Conservation (phyloP, 2,329 filamentous ascomycete species). For the Sporothrix pallida region DNA sequence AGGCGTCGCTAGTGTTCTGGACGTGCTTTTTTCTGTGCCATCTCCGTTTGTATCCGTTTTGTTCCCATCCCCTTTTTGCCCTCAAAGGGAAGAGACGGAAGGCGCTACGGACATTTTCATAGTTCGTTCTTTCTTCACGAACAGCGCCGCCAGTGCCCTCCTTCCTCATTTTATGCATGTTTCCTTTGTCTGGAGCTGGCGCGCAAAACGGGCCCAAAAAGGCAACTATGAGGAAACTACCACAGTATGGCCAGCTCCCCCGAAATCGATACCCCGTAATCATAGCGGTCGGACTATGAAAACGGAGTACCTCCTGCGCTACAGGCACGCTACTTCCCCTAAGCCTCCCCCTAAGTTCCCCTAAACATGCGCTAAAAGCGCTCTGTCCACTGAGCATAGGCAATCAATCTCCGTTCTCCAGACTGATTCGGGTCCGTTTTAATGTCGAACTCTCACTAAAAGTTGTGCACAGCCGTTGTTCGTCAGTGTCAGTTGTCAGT, state of each 20-base stretch:
- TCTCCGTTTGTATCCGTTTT: conserved; percentile 7
- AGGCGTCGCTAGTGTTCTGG: too few relatives aligned
- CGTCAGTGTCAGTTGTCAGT: background rate
- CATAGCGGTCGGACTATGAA: conserved; percentile 5
- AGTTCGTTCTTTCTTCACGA: background rate
- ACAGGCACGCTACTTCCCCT: background rate
- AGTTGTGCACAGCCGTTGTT: background rate
- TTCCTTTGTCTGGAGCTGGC: conserved; percentile 16
- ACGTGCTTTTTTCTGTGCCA: background rate
- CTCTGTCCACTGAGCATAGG: background rate
- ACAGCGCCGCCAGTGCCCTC: background rate
- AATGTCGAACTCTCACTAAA: background rate
- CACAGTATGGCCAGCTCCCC: background rate
- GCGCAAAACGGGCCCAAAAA: background rate
- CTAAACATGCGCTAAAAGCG: background rate
- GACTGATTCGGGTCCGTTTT: background rate
- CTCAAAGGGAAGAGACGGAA: background rate
- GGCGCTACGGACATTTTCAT: conserved; percentile 8
- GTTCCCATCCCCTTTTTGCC: background rate
- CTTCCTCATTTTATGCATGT: conserved; percentile 20
- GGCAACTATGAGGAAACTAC: background rate
- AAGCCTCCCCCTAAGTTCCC: background rate
- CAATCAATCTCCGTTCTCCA: background rate
- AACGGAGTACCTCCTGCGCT: conserved; percentile 14
- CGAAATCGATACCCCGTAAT: conserved; percentile 5